Base-by-base conservation (phyloP, 345 rosid species). In the Zanthoxylum bungeanum region DNA sequence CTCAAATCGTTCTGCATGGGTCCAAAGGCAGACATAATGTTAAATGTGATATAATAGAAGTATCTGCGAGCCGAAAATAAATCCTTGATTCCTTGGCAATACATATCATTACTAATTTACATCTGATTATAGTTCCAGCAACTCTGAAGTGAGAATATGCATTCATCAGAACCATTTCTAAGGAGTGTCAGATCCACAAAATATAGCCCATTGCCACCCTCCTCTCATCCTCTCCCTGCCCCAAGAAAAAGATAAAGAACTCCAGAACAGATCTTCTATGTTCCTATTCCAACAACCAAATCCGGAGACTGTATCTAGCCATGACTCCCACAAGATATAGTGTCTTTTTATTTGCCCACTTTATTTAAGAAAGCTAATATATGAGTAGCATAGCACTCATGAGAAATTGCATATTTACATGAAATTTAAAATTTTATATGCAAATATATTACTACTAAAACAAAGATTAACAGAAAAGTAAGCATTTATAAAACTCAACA, bases 1-100 rank as follows among this genome's bases (percentile, higher is more conserved):
- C 76, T 87, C 97, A 81, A 90, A 87, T 69, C 75, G 85, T 74
- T 91, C 98, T 95, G 87, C 83, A 73, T 0, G 42, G 24, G 50
- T 14, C 10, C 22, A 40, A 51, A 71, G 42, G 42, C 60, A 72
- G 39, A 60, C 46, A 58, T 49, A 60, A 9, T 25, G 36, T 65
- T 25, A 42, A 65, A 63, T 36, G 24, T 14, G n/a, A n/a, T n/a
- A n/a, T n/a, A n/a, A n/a, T n/a, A 31, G 3, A 40, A 57, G 6
- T 70, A n/a, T 42, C 30, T 19, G 55, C 11, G 4, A n/a, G 24
- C 12, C n/a, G 12, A n/a, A 27, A 56, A 27, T 0, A 19, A 16
- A 57, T 16, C 9, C 21, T n/a, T n/a, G n/a, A n/a, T n/a, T n/a
- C n/a, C n/a, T 28, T 42, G 10, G 31, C 46, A 59, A 46, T 22